These are phyloP conservation scores for Thermothelomyces thermophilus DNA, from an alignment of 2,329 filamentous ascomycete species.

Conservation along the genomic window DNA sequence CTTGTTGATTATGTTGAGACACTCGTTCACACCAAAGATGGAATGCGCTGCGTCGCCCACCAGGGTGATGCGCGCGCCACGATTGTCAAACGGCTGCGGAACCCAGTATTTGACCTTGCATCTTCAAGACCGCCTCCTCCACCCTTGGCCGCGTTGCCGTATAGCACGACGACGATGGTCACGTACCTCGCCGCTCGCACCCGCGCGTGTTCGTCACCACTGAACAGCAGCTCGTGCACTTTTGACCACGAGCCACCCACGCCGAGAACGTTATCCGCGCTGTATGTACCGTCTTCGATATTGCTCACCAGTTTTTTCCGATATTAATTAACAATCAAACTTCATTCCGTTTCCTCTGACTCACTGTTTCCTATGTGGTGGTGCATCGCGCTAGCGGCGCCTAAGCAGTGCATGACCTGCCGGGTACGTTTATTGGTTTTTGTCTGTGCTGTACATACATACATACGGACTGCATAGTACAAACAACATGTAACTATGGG, in stretches of 20 bases:
- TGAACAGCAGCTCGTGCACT: conserved; percentile 29
- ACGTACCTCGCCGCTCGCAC: conserved; percentile 26
- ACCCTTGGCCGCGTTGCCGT: conserved; percentile 25
- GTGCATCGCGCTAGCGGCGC: no score
- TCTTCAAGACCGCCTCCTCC: conserved; percentile 24
- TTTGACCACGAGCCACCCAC: conserved; percentile 29
- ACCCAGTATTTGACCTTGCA: conserved; percentile 35
- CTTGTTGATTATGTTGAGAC: conserved; percentile 30
- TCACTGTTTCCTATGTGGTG: no score
- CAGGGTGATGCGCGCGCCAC: conserved; percentile 31
- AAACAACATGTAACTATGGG: no score
- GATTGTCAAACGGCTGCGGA: conserved; percentile 29
- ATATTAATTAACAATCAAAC: no score
- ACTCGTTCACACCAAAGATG: conserved; percentile 35
- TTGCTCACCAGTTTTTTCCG: no score
- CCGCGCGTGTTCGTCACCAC: conserved; percentile 21
- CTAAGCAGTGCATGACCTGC: no score
- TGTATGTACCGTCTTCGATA: conserved; percentile 23
- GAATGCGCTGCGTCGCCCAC: conserved; percentile 38
- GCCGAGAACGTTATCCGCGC: conserved; percentile 29
- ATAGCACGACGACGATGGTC: conserved; percentile 27
- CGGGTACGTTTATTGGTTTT: no score
- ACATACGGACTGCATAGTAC: no score
- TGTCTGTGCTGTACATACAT: no score
- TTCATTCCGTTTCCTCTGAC: no score